These are phyloP conservation scores for Parachaetomium inaequale DNA, from an alignment of 495 filamentous ascomycete genomes.

Conservation along the genomic window DNA sequence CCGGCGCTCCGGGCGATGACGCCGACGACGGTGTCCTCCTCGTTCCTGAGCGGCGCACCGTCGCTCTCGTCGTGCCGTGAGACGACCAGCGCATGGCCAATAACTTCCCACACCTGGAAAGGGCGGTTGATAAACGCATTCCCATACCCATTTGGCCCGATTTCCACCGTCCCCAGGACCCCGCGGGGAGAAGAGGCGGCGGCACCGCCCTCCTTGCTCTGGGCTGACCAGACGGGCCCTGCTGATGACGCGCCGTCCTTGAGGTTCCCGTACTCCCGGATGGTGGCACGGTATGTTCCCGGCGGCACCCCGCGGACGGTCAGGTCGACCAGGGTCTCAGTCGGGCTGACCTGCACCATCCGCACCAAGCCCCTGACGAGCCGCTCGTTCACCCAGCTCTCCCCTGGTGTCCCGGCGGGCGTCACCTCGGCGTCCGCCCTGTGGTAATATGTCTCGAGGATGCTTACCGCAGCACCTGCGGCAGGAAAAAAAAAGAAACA, in stretches of 20 bases:
- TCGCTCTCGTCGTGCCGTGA: slow-evolving; percentile 54
- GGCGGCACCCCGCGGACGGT: slow-evolving; percentile 80
- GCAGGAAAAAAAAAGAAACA: neutral
- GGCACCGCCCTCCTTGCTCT: slow-evolving; percentile 18
- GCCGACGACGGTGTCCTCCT: slow-evolving; percentile 79
- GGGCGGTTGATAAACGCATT: slow-evolving; percentile 74
- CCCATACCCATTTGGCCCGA: slow-evolving; percentile 65
- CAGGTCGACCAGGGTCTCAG: slow-evolving; percentile 78
- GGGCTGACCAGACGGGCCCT: slow-evolving; percentile 70
- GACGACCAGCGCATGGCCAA: slow-evolving; percentile 84
- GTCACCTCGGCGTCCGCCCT: slow-evolving; percentile 26
- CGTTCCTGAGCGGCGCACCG: slow-evolving; percentile 57
- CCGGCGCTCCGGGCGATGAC: slow-evolving; percentile 93
- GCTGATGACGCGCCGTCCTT: slow-evolving; percentile 75
- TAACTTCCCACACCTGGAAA: slow-evolving; percentile 91
- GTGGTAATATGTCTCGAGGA: slow-evolving; percentile 81
- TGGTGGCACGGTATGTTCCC: slow-evolving; percentile 76
- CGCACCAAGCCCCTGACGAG: slow-evolving; percentile 70
- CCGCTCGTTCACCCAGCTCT: slow-evolving; percentile 33
- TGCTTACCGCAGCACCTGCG: slow-evolving; percentile 86
- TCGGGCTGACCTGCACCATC: slow-evolving; percentile 74
- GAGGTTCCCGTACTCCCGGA: slow-evolving; percentile 87
- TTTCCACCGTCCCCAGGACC: slow-evolving; percentile 66
- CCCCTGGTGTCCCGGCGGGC: slow-evolving; percentile 17
- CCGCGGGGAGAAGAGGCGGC: slow-evolving; percentile 55